These are phyloP conservation scores for Parmelia sp. DNA, from an alignment of 495 filamentous ascomycete genomes.

Conservation along the genomic window DNA sequence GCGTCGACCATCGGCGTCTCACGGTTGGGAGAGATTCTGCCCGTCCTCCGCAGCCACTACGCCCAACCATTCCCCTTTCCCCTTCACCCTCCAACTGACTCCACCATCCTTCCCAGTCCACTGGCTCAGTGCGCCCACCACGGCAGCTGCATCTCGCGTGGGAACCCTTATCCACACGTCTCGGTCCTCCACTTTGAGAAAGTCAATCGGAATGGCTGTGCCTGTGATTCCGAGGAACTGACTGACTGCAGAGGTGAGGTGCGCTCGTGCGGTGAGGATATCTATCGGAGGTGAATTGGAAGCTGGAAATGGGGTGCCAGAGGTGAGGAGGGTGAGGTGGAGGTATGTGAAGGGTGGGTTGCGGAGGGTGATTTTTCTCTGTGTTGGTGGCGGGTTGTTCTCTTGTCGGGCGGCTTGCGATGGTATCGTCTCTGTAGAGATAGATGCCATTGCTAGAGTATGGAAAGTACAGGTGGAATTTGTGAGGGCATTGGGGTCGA, in stretches of 20 bases:
- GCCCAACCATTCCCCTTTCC: slow-evolving; percentile 50
- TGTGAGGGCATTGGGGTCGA: neutral
- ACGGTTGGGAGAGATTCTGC: slow-evolving; percentile 11
- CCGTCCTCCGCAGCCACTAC: slow-evolving; percentile 41
- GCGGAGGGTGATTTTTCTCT: slow-evolving; percentile 35
- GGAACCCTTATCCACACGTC: slow-evolving; percentile 73
- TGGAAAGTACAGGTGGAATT: too few species aligned
- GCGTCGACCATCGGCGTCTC: neutral
- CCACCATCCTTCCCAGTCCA: slow-evolving; percentile 30
- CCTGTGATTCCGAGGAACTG: slow-evolving; percentile 79
- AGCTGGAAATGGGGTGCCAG: slow-evolving; percentile 24
- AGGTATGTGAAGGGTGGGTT: slow-evolving; percentile 45
- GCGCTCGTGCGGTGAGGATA: slow-evolving; percentile 63
- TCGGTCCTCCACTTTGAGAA: slow-evolving; percentile 55
- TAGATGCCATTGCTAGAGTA: slow-evolving; percentile 2
- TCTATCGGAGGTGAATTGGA: slow-evolving; percentile 47
- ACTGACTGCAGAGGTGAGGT: slow-evolving; percentile 64
- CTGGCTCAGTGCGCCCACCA: slow-evolving; percentile 59
- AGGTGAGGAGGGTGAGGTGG: slow-evolving; percentile 27
- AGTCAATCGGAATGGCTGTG: slow-evolving; percentile 69
- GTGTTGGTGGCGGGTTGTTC: neutral
- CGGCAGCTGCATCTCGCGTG: slow-evolving; percentile 55
- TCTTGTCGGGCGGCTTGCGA: neutral
- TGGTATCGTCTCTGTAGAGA: too few species aligned
- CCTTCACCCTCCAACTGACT: slow-evolving; percentile 54